A percentile compares a stretch with the other conserved stretches of the same genome.
phyloP scores from a whole-genome alignment of 345 rosid species.

The Aurinia saxatilis region DNA sequence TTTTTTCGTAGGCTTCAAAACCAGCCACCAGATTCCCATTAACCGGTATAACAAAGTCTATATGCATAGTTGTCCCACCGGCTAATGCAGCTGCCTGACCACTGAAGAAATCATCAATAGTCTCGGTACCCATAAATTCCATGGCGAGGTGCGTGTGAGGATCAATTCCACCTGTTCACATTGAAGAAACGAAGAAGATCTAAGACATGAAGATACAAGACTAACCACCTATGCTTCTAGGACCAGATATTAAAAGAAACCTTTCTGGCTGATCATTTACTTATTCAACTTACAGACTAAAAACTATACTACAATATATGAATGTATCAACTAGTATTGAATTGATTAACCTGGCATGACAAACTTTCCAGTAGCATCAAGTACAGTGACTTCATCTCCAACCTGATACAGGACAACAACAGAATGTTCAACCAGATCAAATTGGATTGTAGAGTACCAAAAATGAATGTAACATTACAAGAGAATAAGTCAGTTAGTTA shows the following conservation, averaged over 20 bases:
- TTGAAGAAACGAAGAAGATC: neutral
- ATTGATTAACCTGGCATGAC: slow-evolving; percentile 82
- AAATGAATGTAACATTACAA: neutral
- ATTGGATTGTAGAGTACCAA: neutral
- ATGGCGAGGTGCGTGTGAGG: slow-evolving; percentile 89
- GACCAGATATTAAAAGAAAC: neutral
- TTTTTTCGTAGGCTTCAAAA: slow-evolving; percentile 57
- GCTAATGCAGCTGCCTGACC: slow-evolving; percentile 99
- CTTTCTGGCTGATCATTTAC: neutral
- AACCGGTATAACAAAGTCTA: slow-evolving; percentile 85
- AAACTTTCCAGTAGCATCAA: slow-evolving; percentile 90
- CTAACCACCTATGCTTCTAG: neutral
- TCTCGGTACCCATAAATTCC: slow-evolving; percentile 71
- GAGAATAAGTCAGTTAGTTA: too few relatives aligned
- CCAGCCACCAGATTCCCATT: slow-evolving; percentile 76
- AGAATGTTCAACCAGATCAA: neutral
- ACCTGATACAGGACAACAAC: slow-evolving; percentile 41
- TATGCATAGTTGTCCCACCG: slow-evolving; percentile 98
- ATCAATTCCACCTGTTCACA: slow-evolving; percentile 76
- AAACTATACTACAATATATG: too few relatives aligned
- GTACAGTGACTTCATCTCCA: slow-evolving; percentile 71
- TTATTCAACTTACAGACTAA: too few relatives aligned
- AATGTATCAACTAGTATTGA: neutral
- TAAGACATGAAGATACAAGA: neutral
- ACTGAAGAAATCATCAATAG: slow-evolving; percentile 86